Evolutionary conservation across 352 stramenopile species (phyloP).

Genomic region (Pythium chondricola): DNA sequence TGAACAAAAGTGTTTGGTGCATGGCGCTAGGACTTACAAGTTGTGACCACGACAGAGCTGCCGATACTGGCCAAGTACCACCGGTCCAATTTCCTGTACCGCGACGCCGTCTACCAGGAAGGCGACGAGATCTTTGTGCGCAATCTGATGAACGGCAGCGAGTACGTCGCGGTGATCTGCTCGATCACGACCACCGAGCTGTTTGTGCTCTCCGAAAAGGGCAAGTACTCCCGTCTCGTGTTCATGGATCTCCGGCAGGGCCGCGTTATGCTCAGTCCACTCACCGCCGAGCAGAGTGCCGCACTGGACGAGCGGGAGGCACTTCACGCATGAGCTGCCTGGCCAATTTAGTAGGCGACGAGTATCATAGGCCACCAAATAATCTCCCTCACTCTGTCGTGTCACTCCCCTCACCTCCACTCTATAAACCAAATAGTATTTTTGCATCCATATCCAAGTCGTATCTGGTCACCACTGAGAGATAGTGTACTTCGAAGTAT

Average conservation of each 20-base stretch:
- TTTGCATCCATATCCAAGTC: too few species aligned
- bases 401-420: neutral
- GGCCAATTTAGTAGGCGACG: neutral
- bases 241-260: conserved; percentile 71
- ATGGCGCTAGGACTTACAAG: too few species aligned
- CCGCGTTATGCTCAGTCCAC: conserved; percentile 44
- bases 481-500: too few species aligned
- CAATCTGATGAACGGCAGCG: conserved; percentile 44
- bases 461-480: too few species aligned
- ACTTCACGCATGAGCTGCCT: too few species aligned
- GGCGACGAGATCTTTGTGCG: conserved; percentile 74
- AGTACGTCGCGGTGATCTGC: conserved; percentile 65
- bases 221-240: conserved; percentile 69
- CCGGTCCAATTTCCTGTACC: conserved; percentile 70
- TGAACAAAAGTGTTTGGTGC: neutral
- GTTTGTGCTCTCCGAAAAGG: conserved; percentile 75
- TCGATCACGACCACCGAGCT: conserved; percentile 65
- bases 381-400: too few species aligned
- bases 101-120: conserved; percentile 70
- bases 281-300: conserved; percentile 40
- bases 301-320: conserved; percentile 43
- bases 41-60: conserved; percentile 24
- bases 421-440: neutral
- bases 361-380: conserved; percentile 26
- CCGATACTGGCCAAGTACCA: conserved; percentile 55